These are phyloP conservation scores for Cercospora berteroae DNA, from an alignment of 2,329 filamentous ascomycete genomes.

Conservation along the genomic window DNA sequence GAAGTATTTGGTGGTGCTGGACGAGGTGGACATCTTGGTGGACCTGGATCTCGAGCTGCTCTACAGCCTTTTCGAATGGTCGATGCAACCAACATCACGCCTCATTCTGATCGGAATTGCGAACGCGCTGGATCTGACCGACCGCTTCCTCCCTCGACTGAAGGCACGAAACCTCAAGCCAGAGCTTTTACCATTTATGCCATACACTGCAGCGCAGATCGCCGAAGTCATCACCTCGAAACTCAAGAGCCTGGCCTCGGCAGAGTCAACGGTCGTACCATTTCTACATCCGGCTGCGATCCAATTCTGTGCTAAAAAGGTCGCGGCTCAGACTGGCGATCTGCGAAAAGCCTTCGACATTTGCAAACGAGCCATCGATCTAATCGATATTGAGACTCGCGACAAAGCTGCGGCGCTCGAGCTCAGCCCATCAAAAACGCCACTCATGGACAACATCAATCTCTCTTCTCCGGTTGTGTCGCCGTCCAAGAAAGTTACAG, in stretches of 20 bases:
- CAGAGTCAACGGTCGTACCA: slow-evolving; percentile 57
- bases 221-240: slow-evolving; percentile 81
- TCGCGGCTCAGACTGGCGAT: slow-evolving; percentile 90
- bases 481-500: slow-evolving; percentile 41
- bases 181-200: slow-evolving; percentile 83
- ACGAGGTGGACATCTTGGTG: slow-evolving; percentile 93
- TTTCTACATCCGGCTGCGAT: slow-evolving; percentile 94
- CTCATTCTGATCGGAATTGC: slow-evolving; percentile 89
- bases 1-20: slow-evolving; percentile 80
- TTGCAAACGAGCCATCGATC: slow-evolving; percentile 81
- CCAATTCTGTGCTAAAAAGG: slow-evolving; percentile 89
- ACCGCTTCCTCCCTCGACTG: slow-evolving; percentile 87
- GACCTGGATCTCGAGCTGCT: slow-evolving; percentile 84
- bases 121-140: slow-evolving; percentile 92
- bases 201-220: slow-evolving; percentile 85
- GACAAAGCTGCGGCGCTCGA: slow-evolving; percentile 64
- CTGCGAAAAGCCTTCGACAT: slow-evolving; percentile 94
- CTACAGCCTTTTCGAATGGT: slow-evolving; percentile 96
- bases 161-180: slow-evolving; percentile 92
- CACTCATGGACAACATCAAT: slow-evolving; percentile 79
- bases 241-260: slow-evolving; percentile 63
- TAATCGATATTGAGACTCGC: slow-evolving; percentile 81
- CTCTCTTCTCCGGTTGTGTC: slow-evolving; percentile 57
- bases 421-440: slow-evolving; percentile 64
- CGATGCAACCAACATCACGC: slow-evolving; percentile 73